Base-by-base conservation (phyloP, 371 early-diverging fungal species). In the Mucor plumbeus region DNA sequence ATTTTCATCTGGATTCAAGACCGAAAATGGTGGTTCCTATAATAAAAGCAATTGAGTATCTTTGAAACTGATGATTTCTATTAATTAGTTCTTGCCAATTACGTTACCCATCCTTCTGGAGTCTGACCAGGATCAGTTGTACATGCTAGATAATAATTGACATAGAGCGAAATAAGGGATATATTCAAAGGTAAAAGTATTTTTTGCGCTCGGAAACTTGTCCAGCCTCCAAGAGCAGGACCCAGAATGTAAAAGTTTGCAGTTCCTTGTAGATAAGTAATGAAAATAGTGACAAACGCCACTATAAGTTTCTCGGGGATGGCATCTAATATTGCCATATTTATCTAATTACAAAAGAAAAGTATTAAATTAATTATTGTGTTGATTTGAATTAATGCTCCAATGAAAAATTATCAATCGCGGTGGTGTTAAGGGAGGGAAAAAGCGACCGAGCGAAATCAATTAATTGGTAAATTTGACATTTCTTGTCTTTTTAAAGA, bases 121-220 rank as follows among this genome's bases (percentile, higher is more conserved):
- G 89, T 88, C n/a, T 67, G 43, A 3, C 96, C 97, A 0, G 97
- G 95, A 60, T 88, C 79, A 17, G 91, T 91, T 1, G 74, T 72
- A 56, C 85, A 86, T 6, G 91, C 92, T 15, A 92, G 78, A 65
- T 85, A 90, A 76, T 95, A 97, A 83, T 95, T 92, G 70, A 84
- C 69, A 76, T 85, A 87, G 8, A 92, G 77, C 10, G 85, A 78
- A 36, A 87, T 67, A 5, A 91, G 78, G 34, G 75, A 61, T n/a
- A 85, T 48, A 62, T 91, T 86, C 81, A 92, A 88, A 5, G 84
- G 84, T 14, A 68, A 73, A 19, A 88, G 77, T 17, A 83, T 75
- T 44, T 83, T 64, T 39, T 79, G 41, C 9, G 70, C 60, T 35
- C 38, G 50, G 1, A 58, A 17, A 7, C 63, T 67, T 3, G 58